Conservation (phyloP, 306 rosid species). For the Cajanus cajan region DNA sequence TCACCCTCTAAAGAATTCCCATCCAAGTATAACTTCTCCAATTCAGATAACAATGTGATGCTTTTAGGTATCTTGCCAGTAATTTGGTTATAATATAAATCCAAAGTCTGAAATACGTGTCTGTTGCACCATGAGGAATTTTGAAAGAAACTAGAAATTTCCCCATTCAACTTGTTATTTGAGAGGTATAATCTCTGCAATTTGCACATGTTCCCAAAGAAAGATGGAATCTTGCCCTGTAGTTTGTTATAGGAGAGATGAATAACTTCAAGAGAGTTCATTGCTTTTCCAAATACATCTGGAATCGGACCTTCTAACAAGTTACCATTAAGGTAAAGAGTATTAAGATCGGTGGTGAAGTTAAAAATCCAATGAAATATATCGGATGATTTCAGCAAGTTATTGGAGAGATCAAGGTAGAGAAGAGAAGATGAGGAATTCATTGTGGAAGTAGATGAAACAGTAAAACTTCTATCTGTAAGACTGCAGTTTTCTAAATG, state of each 20-base stretch:
- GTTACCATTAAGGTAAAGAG: neutral
- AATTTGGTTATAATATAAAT: neutral
- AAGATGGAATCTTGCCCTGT: conserved; percentile 6
- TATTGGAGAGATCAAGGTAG: neutral
- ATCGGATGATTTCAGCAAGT: neutral
- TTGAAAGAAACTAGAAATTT: neutral
- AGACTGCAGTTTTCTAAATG: neutral
- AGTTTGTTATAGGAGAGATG: neutral
- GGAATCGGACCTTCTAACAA: neutral
- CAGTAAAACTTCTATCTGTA: neutral
- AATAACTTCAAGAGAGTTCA: neutral
- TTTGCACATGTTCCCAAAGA: conserved; percentile 10
- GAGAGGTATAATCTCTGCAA: neutral
- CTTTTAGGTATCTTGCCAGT: too few relatives aligned
- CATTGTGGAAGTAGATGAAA: neutral
- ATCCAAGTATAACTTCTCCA: too few relatives aligned
- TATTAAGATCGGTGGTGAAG: neutral
- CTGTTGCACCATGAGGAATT: conserved; percentile 1
- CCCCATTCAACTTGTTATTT: neutral
- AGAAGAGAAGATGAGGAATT: neutral
- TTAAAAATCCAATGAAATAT: neutral
- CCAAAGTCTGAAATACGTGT: neutral
- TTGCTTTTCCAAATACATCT: neutral
- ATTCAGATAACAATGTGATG: too few relatives aligned
- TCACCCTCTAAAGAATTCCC: too few relatives aligned